phyloP scores from a whole-genome alignment of 1,284 basidiomycete genomes.

The Crucibulum cyathiforme region DNA sequence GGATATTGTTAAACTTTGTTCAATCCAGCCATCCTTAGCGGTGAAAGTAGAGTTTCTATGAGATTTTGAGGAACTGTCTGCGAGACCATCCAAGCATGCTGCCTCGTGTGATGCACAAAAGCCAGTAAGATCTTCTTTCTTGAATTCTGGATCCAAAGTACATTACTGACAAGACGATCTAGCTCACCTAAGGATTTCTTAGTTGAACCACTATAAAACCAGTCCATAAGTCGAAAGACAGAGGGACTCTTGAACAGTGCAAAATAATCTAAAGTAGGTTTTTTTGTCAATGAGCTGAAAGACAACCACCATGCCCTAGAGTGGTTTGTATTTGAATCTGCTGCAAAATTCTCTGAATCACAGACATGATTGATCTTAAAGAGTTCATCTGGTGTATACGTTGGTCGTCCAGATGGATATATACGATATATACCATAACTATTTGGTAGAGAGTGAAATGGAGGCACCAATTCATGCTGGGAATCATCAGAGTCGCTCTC shows the following conservation, averaged over 20 bases:
- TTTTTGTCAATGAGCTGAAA: neutral
- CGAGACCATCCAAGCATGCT: constrained; percentile 9
- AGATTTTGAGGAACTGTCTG: neutral
- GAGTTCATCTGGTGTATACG: constrained; percentile 1
- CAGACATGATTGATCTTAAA: neutral
- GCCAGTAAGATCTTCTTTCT: constrained; percentile 14
- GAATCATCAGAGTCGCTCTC: no score
- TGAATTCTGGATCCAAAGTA: constrained; percentile 29
- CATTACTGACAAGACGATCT: constrained; percentile 28
- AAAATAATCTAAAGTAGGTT: neutral
- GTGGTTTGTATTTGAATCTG: neutral
- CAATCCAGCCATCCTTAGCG: constrained; percentile 21
- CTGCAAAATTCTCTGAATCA: neutral
- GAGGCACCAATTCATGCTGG: neutral
- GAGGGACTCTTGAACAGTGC: constrained; percentile 17
- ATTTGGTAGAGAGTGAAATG: neutral
- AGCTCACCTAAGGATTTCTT: constrained; percentile 25
- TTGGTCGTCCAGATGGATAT: neutral
- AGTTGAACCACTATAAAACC: constrained; percentile 20
- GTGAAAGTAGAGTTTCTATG: neutral
- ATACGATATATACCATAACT: constrained; percentile 1
- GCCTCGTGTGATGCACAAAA: constrained; percentile 18
- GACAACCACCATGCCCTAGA: neutral
- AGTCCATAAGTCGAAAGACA: constrained; percentile 23
- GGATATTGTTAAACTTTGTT: constrained; percentile 16